Base-by-base conservation (phyloP, 805 yeast species). In the Candida succiphila region DNA sequence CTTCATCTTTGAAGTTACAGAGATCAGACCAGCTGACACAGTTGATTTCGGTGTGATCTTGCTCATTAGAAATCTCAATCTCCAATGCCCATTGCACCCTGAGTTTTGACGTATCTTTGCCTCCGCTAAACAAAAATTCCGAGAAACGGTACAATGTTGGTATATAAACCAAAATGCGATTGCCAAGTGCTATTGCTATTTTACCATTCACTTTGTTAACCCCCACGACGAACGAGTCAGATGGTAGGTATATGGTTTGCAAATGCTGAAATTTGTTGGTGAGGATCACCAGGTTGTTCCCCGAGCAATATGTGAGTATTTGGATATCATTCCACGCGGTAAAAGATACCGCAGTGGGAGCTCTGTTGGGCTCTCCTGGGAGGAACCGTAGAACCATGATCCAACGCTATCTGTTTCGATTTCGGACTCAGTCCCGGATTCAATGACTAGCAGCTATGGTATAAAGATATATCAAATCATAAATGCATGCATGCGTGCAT, bases 301-400 rank as follows among this genome's bases (percentile, higher is more conserved):
- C 96, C 1, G 96, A 84, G 37, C 87, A 82, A 52, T 89, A 89
- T 2, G 75, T 76, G 23, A 82, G 57, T 2, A 86, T 55, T 33
- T 74, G 69, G 38, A 72, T 74, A 9, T 65, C 63, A 35, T 73
- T 74, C 95, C 95, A 86, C 25, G 60, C 57, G 6, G 65, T 69
- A 38, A 75, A 78, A 27, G 73, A 62, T 17, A 75, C 69, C 1
- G 85, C 61, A 42, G 70, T 71, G 12, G 61, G 63, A 1, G 71
- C 51, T 29, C 62, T 55, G 51, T 78, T 81, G 15, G 92, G 92
- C 49, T 83, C 84, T 2, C 96, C 96, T 2, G 96, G 96, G 29
- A 84, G 72, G 48, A 82, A 78, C 37, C 74, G 74, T 35, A 82
- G 54, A 5, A 80, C 63, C 86, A 79, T 76, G 14, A 7, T 3